Base-by-base conservation (phyloP, 129 eudicot genomes). In the Artemisia annua region DNA sequence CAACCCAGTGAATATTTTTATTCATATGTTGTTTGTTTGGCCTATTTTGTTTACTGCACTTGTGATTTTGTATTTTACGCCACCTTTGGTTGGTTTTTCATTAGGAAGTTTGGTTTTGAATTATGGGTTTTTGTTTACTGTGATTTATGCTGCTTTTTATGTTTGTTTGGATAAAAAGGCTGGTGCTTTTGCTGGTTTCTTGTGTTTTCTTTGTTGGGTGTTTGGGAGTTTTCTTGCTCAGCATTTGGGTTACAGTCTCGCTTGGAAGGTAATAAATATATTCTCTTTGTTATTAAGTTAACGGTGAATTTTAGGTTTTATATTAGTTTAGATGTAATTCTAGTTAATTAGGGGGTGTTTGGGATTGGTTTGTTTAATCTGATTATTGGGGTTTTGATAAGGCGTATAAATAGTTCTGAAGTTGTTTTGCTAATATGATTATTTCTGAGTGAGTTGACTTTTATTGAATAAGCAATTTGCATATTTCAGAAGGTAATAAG, bases 21-120 rank as follows among this genome's bases (percentile, higher is more conserved):
- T 95, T 7, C 99, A 95, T 48, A 79, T 88, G 88, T 3, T 95
- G 75, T 90, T 95, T 63, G 97, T 95, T 35, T 90, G 99, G 97
- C 99, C 99, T 3, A 88, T 90, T 22, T 12, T 85, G 3, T 88
- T 84, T 75, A 84, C 97, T n/a, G 7, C 67, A 14, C 77, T 84
- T 18, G 76, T 95, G 79, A 80, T 90, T 8, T 53, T 82, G 9
- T 75, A 95, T 57, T 90, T 84, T 68, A 87, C 95, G 9, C 97
- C 96, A 1, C 76, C 97, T 15, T 53, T 87, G 35, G 52, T 87
- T 82, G n/a, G 39, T 26, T 5, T 65, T 5, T 54, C 79, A 44
- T 66, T 72, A 16, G 44, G 79, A 63, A 70, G 67, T 44, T 66
- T 87, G 83, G 56, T 76, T 53, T 64, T 85, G 71, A 91, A 91